A percentile compares a stretch with the other conserved stretches of the same genome.
Evolutionary conservation across 2,329 filamentous ascomycete genomes (phyloP).

Genomic region (Fonsecaea pedrosoi): DNA sequence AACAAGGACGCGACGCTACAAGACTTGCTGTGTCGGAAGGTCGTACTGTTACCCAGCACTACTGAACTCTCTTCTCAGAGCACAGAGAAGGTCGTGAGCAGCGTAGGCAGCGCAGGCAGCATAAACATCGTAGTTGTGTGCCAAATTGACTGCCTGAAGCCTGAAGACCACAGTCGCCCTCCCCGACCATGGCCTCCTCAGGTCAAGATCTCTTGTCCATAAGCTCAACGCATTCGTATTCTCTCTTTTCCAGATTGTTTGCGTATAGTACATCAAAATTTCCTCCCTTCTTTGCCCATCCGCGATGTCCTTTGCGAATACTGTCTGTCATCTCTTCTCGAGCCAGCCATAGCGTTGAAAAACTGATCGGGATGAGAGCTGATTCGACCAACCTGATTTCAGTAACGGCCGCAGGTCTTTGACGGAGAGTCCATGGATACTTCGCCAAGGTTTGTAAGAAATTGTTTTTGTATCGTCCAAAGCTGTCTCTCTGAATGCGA

Average conservation of each 20-base stretch:
- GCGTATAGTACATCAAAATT: background rate
- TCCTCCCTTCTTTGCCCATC: background rate
- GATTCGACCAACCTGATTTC: background rate
- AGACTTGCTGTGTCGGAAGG: background rate
- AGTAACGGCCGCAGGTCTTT: background rate
- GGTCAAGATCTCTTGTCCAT: background rate
- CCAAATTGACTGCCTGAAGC: background rate
- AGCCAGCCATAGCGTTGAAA: background rate
- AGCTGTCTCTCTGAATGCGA: slow-evolving; percentile 1
- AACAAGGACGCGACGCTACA: background rate
- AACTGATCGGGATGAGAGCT: slow-evolving; percentile 3
- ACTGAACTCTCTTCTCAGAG: background rate
- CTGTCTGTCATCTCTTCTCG: background rate
- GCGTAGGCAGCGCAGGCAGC: background rate
- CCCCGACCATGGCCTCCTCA: background rate
- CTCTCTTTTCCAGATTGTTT: background rate
- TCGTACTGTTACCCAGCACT: background rate
- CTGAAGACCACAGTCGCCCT: background rate
- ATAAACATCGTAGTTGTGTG: background rate
- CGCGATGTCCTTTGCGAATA: background rate
- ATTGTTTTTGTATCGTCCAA: slow-evolving; percentile 4
- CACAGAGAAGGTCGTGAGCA: background rate
- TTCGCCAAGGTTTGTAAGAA: background rate
- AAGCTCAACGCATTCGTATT: background rate
- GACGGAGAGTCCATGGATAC: background rate